A percentile compares a stretch with the other conserved stretches of the same genome.
phyloP scores from a whole-genome alignment of 2,329 filamentous ascomycete genomes.

The Ampelomyces quisqualis region DNA sequence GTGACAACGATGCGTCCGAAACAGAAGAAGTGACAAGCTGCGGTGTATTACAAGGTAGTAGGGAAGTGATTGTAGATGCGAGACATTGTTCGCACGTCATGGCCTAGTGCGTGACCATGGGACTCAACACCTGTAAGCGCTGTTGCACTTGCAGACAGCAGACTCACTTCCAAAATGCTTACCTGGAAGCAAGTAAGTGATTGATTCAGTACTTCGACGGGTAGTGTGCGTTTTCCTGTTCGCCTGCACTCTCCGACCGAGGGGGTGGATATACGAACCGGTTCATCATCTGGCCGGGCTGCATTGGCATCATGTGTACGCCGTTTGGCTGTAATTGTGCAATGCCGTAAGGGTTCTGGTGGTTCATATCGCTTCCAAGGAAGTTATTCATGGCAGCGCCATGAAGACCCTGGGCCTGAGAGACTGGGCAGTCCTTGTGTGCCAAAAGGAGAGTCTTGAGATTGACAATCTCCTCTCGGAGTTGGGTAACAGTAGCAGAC shows the following conservation, averaged over 20 bases:
- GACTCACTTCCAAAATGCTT: constrained; percentile 24
- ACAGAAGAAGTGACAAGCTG: constrained; percentile 25
- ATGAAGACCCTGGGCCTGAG: constrained; percentile 75
- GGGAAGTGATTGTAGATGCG: constrained; percentile 12
- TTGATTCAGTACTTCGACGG: constrained; percentile 25
- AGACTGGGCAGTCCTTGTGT: constrained; percentile 94
- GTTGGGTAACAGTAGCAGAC: constrained; percentile 75
- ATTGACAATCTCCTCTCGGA: constrained; percentile 91
- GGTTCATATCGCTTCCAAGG: constrained; percentile 48
- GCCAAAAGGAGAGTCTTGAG: constrained; percentile 89
- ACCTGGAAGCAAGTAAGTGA: constrained; percentile 36
- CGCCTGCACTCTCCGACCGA: constrained; percentile 22
- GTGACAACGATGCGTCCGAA: constrained; percentile 21
- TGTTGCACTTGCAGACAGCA: constrained; percentile 11
- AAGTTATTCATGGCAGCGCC: constrained; percentile 54
- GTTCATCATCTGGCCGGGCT: constrained; percentile 42
- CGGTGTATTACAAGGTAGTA: constrained; percentile 35
- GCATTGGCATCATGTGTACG: constrained; percentile 47
- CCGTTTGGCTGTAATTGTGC: constrained; percentile 46
- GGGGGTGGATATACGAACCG: constrained; percentile 39
- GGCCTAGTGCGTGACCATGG: constrained; percentile 11
- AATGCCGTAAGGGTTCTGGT: constrained; percentile 53
- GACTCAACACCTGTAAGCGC: constrained; percentile 7
- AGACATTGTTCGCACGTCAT: constrained; percentile 8
- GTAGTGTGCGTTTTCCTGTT: constrained; percentile 33